Conservation (phyloP, 305 asterid species). For the Solanum hybrid region DNA sequence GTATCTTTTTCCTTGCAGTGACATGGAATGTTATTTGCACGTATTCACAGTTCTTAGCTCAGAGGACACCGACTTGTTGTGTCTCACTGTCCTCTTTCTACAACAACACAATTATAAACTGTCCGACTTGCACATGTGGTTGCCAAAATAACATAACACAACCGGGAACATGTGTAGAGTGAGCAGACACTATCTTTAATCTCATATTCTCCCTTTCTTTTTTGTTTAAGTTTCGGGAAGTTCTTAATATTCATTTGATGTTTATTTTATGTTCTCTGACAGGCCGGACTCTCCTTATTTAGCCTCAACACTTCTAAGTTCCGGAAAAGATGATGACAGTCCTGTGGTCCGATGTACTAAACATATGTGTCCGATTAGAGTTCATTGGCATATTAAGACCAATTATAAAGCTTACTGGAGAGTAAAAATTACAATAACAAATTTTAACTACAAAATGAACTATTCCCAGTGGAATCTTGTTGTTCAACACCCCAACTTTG, state of each 20-base stretch:
- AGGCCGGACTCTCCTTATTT: constrained; percentile 23
- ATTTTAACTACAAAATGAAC: constrained; percentile 40
- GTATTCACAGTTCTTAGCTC: constrained; percentile 43
- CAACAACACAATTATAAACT: constrained; percentile 24
- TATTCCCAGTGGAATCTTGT: constrained; percentile 51
- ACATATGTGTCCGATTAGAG: constrained; percentile 55
- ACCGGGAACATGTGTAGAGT: constrained; percentile 35
- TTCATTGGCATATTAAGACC: constrained; percentile 48
- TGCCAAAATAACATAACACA: constrained; percentile 23
- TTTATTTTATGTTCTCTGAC: constrained; percentile 7
- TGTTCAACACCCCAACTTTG: constrained; percentile 44
- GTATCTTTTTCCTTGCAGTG: constrained; percentile 20
- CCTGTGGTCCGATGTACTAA: constrained; percentile 29
- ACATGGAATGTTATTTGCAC: constrained; percentile 54
- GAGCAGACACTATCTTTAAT: constrained; percentile 9
- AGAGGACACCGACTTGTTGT: constrained; percentile 40
- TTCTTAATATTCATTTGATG: neutral
- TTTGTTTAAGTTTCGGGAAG: neutral
- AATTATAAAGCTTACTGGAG: constrained; percentile 47
- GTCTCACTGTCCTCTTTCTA: constrained; percentile 60
- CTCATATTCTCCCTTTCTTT: neutral
- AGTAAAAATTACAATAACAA: constrained; percentile 37
- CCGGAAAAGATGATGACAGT: constrained; percentile 11
- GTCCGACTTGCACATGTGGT: constrained; percentile 58
- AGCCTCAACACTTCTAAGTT: constrained; percentile 14